Base-by-base conservation (phyloP, 345 rosid genomes). In the Nasturtium officinale region DNA sequence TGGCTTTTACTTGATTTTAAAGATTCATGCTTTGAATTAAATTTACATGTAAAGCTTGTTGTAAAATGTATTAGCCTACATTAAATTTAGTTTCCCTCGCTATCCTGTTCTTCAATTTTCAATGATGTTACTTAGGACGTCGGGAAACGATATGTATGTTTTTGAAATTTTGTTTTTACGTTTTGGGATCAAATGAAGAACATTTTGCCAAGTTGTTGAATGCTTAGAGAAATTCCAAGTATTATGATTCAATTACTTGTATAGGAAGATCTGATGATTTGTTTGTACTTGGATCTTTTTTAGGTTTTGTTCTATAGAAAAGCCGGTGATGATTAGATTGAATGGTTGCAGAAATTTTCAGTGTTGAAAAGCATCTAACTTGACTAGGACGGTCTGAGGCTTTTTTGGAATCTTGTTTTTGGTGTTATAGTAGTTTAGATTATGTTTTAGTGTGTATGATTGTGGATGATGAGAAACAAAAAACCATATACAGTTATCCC, bases 371-470 rank as follows among this genome's bases (percentile, higher is more conserved):
- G 60, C 71, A 69, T 76, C 79, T 76, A 9, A 76, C 33, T 63
- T 69, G 79, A 76, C 79, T 76, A 76, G 79, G 79, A 76, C 79
- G 79, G 79, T 76, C 79, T 76, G 79, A 76, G 79, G 79, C 79
- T 69, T 50, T 12, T 8, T 25, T 6, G 18, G 5, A 15, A 15
- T 15, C 7, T 2, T 42, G 3, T 51, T 43, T 16, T 5, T 5
- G 25, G 25, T 23, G 1, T 23, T 23, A 23, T 23, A 2, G 25
- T n/a, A n/a, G 8, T 5, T 3, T 2, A n/a, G 1, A n/a, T n/a
- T n/a, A n/a, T 15, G 2, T 3, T 40, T 23, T 25, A 15, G 4
- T 45, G 5, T 35, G 5, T 38, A 28, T 28, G 21, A 9, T 9
- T 62, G 71, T 69, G 79, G 1, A 63, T 76, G 75, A 76, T 76